Base-by-base conservation (phyloP, 768 basidiomycete species). In the Lentinula sp. region DNA sequence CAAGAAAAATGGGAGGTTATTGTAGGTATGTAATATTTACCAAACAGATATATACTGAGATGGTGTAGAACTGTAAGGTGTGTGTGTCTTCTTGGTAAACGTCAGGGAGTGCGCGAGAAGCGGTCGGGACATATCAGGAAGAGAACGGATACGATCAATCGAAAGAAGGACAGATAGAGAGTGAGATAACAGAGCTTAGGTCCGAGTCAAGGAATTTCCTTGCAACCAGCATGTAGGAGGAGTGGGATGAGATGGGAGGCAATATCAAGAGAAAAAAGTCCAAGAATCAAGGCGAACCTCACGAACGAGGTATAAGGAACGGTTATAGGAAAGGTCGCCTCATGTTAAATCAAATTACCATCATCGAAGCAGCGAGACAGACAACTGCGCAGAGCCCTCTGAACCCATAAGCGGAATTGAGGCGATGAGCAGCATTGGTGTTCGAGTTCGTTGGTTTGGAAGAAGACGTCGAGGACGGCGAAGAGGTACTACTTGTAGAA, bases 401-500 rank as follows among this genome's bases (percentile, higher is more conserved):
- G 1, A 60, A 8, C 1, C 21, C 37, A 32, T 34, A 2, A 60
- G 16, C 21, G 11, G 32, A 18, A 52, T 5, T 18, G 11, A 52
- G 15, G 13, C 48, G 46, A n/a, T 28, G 37, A n/a, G 58, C 58
- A 37, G 28, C 48, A 59, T 59, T 59, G 2, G 28, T 37, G 10
- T 49, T 37, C 7, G 59, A 60, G 16, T 31, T 32, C 4, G 21
- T 13, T 5, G 59, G 40, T 28, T 15, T 59, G 10, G 31, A n/a
- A 51, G 46, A 46, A 10, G 58, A 7, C 16, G 58, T 4, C 46
- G 46, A 43, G 3, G 57, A 35, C 5, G 35, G 31, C 9, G 59
- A 31, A 13, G 57, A 28, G 18, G 66, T 16, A 66, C 68, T 23
- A 68, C 68, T 4, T 64, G 55, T 56, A 10, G 39, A n/a, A 18